Conservation (phyloP, 177 flowering plant genomes). For the Vitis hybrid region DNA sequence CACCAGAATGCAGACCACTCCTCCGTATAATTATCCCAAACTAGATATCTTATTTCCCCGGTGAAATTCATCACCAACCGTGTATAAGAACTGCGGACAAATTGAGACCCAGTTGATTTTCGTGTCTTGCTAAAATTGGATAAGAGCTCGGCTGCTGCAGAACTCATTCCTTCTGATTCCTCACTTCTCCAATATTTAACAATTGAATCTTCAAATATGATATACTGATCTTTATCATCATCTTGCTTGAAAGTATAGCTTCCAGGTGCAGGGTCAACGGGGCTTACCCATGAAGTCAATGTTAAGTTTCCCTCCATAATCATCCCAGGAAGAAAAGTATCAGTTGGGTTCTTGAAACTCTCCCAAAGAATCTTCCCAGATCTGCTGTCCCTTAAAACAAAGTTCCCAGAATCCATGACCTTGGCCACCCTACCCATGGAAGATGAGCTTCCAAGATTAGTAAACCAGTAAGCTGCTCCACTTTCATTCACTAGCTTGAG, state of each 20-base stretch:
- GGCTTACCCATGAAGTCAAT: slow-evolving; percentile 26
- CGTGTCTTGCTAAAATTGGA: background rate
- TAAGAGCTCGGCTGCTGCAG: background rate
- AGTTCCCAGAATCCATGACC: slow-evolving; percentile 27
- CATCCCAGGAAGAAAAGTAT: slow-evolving; percentile 35
- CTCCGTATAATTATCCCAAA: background rate
- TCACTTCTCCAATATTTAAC: slow-evolving; percentile 15
- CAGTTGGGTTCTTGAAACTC: slow-evolving; percentile 31
- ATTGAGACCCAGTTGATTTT: background rate
- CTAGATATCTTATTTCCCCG: background rate
- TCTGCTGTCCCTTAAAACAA: slow-evolving; percentile 12
- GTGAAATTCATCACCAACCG: slow-evolving; percentile 10
- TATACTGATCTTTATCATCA: background rate
- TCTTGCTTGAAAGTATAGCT: slow-evolving; percentile 10
- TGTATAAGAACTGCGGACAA: background rate
- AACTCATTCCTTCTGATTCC: background rate
- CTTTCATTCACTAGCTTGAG: slow-evolving; percentile 19
- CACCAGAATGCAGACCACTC: background rate
- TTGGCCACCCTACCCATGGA: background rate
- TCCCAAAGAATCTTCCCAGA: slow-evolving; percentile 20
- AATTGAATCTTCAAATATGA: background rate
- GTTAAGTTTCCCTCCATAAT: slow-evolving; percentile 4
- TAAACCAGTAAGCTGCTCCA: slow-evolving; percentile 20
- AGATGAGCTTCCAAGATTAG: slow-evolving; percentile 7
- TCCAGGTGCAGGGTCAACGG: slow-evolving; percentile 16